Evolutionary conservation across 345 rosid genomes (phyloP).

Genomic region (Arabidopsis suecica): DNA sequence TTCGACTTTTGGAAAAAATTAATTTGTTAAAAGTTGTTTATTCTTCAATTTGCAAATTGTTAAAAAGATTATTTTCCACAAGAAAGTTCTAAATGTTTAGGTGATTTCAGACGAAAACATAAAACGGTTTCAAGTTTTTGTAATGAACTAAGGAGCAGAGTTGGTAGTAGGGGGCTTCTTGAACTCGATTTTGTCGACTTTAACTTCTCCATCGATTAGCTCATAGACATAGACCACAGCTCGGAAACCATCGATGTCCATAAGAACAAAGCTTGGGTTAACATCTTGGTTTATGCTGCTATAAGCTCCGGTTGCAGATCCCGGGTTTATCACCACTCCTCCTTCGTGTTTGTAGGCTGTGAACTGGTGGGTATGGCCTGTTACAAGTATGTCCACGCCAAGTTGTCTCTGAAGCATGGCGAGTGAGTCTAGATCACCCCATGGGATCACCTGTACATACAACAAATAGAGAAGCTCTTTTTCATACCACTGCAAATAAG

Average conservation of each 20-base stretch:
- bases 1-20: not conserved
- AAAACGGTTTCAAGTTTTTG: not conserved
- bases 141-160: constrained; percentile 51
- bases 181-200: constrained; percentile 96
- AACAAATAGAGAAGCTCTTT: constrained; percentile 12
- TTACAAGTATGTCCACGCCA: constrained; percentile 92
- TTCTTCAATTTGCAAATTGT: constrained; percentile 17
- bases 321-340: constrained; percentile 94
- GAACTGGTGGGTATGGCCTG: constrained; percentile 97
- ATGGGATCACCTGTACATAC: constrained; percentile 73
- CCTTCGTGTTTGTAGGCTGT: constrained; percentile 97
- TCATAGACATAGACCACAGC: constrained; percentile 95
- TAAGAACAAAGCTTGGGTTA: constrained; percentile 92
- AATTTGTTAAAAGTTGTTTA: too few relatives aligned
- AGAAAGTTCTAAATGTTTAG: constrained; percentile 17
- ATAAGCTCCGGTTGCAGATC: constrained; percentile 93
- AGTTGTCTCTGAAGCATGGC: constrained; percentile 97
- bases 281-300: constrained; percentile 89
- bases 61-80: constrained; percentile 31
- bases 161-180: constrained; percentile 73
- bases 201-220: constrained; percentile 93
- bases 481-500: not conserved
- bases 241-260: constrained; percentile 94
- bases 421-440: constrained; percentile 96
- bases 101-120: constrained; percentile 24